Base-by-base conservation (phyloP, 1,139 yeast species). In the Taiozyma sp. region DNA sequence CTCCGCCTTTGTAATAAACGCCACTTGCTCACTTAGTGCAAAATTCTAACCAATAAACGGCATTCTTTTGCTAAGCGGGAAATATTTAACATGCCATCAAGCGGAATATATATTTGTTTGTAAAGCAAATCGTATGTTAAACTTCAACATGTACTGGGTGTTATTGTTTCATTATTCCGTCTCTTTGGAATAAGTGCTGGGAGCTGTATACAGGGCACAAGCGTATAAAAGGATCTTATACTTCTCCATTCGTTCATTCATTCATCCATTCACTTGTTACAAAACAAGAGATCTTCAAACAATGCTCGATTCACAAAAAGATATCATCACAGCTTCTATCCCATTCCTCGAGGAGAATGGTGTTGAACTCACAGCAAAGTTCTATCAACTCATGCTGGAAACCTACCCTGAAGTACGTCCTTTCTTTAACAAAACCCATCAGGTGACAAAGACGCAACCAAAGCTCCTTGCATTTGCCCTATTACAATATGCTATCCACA, bases 391-490 rank as follows among this genome's bases (percentile, higher is more conserved):
- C 59, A 81, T 85, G 89, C 68, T 84, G 38, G 54, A 58, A 16
- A 75, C 70, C 27, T 71, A 79, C 58, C 83, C 83, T 13, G 81
- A 74, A 52, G 80, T 84, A n/a, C 72, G 71, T 55, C 76, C 82
- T 28, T 75, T 78, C 61, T 84, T 84, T 72, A 84, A 84, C 65
- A 74, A 70, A 58, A 69, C 84, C 4, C 79, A 84, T 65, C 91
- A 84, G 66, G 65, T 64, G 48, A 69, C 75, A 34, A 75, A 78
- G 52, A 72, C 74, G 49, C 92, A 85, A 64, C 89, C 90, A 52
- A 73, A 74, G 57, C 83, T 86, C 41, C 71, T 85, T 50, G 90
- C 90, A 1, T 78, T 73, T 58, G 79, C 90, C 1, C 72, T 84
- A 44, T 68, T 83, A 45, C 75, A 80, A 43, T 85, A 84, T 56